Percentiles rank a stretch among this genome's conserved stretches.
Conservation (phyloP, 768 basidiomycete species). For the Boletus vermiculosoides region DNA sequence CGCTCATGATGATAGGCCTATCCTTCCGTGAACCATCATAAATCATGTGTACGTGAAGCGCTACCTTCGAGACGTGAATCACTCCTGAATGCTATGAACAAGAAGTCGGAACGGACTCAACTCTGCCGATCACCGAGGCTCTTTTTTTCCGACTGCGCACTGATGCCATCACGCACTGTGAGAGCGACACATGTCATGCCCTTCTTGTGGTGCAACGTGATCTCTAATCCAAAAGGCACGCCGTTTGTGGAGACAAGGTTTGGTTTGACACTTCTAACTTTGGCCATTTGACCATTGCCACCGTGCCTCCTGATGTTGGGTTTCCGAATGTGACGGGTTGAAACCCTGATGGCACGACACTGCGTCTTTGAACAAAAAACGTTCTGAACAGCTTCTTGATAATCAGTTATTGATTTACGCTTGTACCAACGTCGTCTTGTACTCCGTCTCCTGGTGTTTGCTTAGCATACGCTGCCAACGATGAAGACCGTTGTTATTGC, state of each 20-base stretch:
- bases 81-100: background rate
- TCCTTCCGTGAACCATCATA: background rate
- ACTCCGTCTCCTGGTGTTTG: background rate
- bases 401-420: background rate
- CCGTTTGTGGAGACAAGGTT: background rate
- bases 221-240: background rate
- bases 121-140: background rate
- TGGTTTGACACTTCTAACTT: background rate
- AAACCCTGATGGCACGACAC: background rate
- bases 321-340: too few species aligned
- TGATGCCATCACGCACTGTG: background rate
- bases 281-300: background rate
- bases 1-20: background rate
- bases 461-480: background rate
- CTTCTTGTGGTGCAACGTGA: background rate
- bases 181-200: background rate
- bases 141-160: background rate
- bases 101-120: background rate
- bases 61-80: background rate
- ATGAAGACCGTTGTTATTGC: background rate
- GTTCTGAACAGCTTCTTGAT: constrained; percentile 11
- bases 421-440: background rate
- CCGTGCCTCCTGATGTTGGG: background rate
- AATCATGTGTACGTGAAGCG: background rate
- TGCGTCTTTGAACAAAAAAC: background rate